Base-by-base conservation (phyloP, 2,329 filamentous ascomycete species). In the Pseudocercospora pini-densiflorae region DNA sequence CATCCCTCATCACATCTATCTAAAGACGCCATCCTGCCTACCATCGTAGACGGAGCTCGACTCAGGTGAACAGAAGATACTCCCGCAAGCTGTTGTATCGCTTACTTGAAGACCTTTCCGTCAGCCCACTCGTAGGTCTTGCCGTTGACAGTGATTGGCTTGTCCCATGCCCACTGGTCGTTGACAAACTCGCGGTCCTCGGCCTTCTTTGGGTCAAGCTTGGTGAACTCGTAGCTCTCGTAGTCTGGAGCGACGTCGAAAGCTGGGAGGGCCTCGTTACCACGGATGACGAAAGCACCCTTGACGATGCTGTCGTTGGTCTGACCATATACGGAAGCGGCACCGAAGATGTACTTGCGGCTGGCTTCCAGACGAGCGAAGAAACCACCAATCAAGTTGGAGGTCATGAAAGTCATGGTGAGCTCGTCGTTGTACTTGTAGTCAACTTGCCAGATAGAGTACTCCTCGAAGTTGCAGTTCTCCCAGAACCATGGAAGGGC, bases 391-490 rank as follows among this genome's bases (percentile, higher is more conserved):
- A 99, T 94, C 82, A 98, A 86, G 89, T 99, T 99, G 88, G 91
- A 92, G 76, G 93, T 94, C 95, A 99, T 99, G 92, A 99, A 99
- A 79, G 91, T 92, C 83, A 95, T 86, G 79, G 93, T 97, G 74
- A 99, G 88, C 89, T 99, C 95, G 69, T 97, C 90, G 84, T 97
- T 97, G 88, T 99, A 99, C 90, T 97, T 97, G 90, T 97, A 99
- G 84, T 94, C 90, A 76, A 94, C 85, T 81, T 89, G 89, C 93
- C 93, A 99, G 81, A 99, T 84, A 64, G 93, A 97, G 89, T 95
- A 99, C 84, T 99, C 95, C 72, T 93, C 90, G 75, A 95, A 90
- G 79, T 95, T 94, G 83, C 89, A 88, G 82, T 96, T 93, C 85
- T 97, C 90, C 94, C 94, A 99, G 90, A 99, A 98, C 91, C 92